A percentile compares a stretch with the other conserved stretches of the same genome.
Evolutionary conservation across 2,329 filamentous ascomycete genomes (phyloP).

Genomic region (Fusarium stilboides): DNA sequence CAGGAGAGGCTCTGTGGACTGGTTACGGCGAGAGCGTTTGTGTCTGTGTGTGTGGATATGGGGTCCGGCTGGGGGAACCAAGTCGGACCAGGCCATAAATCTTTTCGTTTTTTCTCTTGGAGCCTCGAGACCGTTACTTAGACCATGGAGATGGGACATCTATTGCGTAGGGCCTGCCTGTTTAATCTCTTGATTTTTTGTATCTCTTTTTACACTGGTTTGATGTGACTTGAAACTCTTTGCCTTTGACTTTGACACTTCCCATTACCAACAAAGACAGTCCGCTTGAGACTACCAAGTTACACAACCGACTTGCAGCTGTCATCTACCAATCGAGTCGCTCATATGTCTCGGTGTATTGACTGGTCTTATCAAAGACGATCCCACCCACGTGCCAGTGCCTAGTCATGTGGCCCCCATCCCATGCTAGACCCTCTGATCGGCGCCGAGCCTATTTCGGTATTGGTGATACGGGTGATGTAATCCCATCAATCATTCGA

Average conservation of each 20-base stretch:
- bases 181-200: conserved; percentile 53
- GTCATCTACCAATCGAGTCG: background rate
- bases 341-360: conserved; percentile 16
- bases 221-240: conserved; percentile 9
- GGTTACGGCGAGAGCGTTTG: conserved; percentile 44
- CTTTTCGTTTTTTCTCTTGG: conserved; percentile 63
- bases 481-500: conserved; percentile 34
- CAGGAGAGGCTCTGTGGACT: conserved; percentile 41
- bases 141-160: conserved; percentile 57
- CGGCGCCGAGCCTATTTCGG: conserved; percentile 37
- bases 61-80: conserved; percentile 45
- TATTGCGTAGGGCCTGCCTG: conserved; percentile 54
- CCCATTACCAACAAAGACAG: background rate
- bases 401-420: conserved; percentile 40
- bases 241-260: background rate
- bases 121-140: conserved; percentile 55
- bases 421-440: conserved; percentile 39
- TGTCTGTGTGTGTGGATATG: conserved; percentile 48
- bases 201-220: conserved; percentile 17
- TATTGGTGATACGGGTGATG: conserved; percentile 39
- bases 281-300: background rate
- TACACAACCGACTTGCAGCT: background rate
- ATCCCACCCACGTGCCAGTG: conserved; percentile 35
- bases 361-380: conserved; percentile 28
- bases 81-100: conserved; percentile 63